Percentiles rank a stretch among this genome's conserved stretches.
These are phyloP conservation scores for Hypericum androsaemum DNA, from an alignment of 345 rosid species.

Conservation along the genomic window DNA sequence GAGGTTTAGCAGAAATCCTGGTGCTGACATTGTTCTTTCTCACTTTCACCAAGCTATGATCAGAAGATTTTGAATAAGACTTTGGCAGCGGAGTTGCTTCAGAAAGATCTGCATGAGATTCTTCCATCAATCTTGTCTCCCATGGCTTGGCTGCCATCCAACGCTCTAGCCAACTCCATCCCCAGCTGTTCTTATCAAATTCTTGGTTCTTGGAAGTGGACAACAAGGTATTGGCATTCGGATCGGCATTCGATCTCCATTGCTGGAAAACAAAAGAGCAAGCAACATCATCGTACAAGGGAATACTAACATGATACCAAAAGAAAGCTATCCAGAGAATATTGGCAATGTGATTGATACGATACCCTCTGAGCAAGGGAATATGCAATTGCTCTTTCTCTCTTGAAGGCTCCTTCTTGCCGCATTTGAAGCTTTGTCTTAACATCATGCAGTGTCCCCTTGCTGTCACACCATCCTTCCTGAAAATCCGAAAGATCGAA, in stretches of 20 bases:
- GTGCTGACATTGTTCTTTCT: conserved; percentile 72
- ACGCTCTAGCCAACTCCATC: conserved; percentile 98
- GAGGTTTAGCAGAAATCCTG: conserved; percentile 67
- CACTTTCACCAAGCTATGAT: conserved; percentile 35
- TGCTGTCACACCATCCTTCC: conserved; percentile 96
- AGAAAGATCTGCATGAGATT: conserved; percentile 23
- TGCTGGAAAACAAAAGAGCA: conserved; percentile 28
- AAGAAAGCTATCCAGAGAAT: not conserved
- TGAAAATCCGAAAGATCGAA: conserved; percentile 16
- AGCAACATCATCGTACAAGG: not conserved
- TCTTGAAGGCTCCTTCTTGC: conserved; percentile 84
- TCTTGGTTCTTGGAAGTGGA: conserved; percentile 42
- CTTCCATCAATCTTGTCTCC: conserved; percentile 84
- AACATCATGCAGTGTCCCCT: conserved; percentile 73
- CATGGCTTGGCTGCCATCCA: conserved; percentile 99
- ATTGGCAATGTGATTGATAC: not conserved
- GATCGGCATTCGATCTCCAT: conserved; percentile 52
- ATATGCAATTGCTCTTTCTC: conserved; percentile 88
- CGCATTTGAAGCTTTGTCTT: conserved; percentile 66
- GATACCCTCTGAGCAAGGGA: conserved; percentile 77
- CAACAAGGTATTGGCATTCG: conserved; percentile 25
- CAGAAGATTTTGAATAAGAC: conserved; percentile 37
- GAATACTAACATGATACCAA: not conserved
- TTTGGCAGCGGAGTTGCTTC: conserved; percentile 33
- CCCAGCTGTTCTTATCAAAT: conserved; percentile 71